Evolutionary conservation across 1,139 yeast species (phyloP).

Genomic region (Hansenula anomala): DNA sequence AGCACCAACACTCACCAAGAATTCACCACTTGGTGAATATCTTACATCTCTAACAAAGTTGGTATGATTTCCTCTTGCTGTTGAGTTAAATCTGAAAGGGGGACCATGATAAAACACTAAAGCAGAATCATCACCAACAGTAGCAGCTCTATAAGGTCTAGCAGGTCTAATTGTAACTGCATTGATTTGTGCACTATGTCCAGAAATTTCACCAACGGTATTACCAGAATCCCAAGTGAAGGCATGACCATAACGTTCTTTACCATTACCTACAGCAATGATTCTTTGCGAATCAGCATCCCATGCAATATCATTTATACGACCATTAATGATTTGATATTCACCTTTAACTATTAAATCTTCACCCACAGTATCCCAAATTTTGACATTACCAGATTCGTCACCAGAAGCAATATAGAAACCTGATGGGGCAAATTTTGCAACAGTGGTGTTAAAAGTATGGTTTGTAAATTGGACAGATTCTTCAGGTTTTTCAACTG

Average conservation of each 20-base stretch:
- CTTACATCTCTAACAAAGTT: slow-evolving; percentile 78
- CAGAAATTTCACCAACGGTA: slow-evolving; percentile 91
- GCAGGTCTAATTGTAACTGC: slow-evolving; percentile 83
- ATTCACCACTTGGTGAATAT: slow-evolving; percentile 74
- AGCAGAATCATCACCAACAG: slow-evolving; percentile 85
- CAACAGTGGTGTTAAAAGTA: slow-evolving; percentile 68
- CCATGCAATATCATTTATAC: slow-evolving; percentile 85
- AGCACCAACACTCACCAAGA: slow-evolving; percentile 78
- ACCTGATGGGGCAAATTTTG: slow-evolving; percentile 85
- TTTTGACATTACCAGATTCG: slow-evolving; percentile 76
- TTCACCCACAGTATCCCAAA: slow-evolving; percentile 73
- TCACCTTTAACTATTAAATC: slow-evolving; percentile 74
- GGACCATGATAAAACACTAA: slow-evolving; percentile 88
- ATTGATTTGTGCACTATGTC: slow-evolving; percentile 82
- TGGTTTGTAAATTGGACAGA: slow-evolving; percentile 70
- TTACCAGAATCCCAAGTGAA: slow-evolving; percentile 94
- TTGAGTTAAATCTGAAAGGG: slow-evolving; percentile 79
- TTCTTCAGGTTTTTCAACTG: slow-evolving; percentile 47
- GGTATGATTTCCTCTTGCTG: slow-evolving; percentile 68
- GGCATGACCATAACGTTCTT: slow-evolving; percentile 88
- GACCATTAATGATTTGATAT: slow-evolving; percentile 75
- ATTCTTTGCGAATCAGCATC: slow-evolving; percentile 83
- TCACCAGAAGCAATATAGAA: slow-evolving; percentile 91
- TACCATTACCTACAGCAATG: slow-evolving; percentile 94
- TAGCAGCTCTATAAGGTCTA: slow-evolving; percentile 91